A percentile compares a stretch with the other conserved stretches of the same genome.
These are phyloP conservation scores for Yamadazyma taylorii DNA, from an alignment of 1,139 yeast species.

Conservation along the genomic window DNA sequence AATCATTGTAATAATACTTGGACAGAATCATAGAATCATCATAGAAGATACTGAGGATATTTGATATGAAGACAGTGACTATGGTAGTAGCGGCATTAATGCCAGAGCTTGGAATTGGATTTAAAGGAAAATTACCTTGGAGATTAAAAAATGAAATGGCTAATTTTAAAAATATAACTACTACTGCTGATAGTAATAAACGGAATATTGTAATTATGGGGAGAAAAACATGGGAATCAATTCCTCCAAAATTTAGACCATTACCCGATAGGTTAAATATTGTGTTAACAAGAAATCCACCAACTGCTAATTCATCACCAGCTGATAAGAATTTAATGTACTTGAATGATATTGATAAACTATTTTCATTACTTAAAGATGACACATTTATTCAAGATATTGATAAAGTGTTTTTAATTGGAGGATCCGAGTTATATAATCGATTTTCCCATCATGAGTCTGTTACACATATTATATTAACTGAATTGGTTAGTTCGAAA, in stretches of 20 bases:
- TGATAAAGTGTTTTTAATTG: slow-evolving; percentile 76
- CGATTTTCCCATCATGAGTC: slow-evolving; percentile 45
- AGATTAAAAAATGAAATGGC: slow-evolving; percentile 78
- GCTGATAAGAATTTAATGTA: slow-evolving; percentile 24
- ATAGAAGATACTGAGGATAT: background rate
- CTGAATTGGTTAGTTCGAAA: slow-evolving; percentile 54
- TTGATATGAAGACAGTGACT: slow-evolving; percentile 40
- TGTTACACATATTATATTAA: slow-evolving; percentile 65
- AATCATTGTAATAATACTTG: too few species aligned
- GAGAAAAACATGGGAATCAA: slow-evolving; percentile 92
- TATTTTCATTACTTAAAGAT: slow-evolving; percentile 43
- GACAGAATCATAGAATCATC: background rate
- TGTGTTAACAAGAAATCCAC: slow-evolving; percentile 57
- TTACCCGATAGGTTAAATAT: slow-evolving; percentile 74
- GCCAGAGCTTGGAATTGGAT: slow-evolving; percentile 85
- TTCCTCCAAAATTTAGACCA: slow-evolving; percentile 83
- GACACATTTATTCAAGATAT: slow-evolving; percentile 18
- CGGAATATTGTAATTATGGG: slow-evolving; percentile 94
- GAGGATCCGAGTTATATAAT: slow-evolving; percentile 88
- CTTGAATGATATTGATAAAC: slow-evolving; percentile 40
- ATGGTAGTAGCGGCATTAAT: slow-evolving; percentile 81
- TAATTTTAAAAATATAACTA: slow-evolving; percentile 76
- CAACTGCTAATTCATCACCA: slow-evolving; percentile 13
- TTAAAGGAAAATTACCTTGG: slow-evolving; percentile 87
- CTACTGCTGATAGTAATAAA: slow-evolving; percentile 31